Evolutionary conservation across 805 yeast species (phyloP).

Genomic region (Dipodascopsis uninucleata): DNA sequence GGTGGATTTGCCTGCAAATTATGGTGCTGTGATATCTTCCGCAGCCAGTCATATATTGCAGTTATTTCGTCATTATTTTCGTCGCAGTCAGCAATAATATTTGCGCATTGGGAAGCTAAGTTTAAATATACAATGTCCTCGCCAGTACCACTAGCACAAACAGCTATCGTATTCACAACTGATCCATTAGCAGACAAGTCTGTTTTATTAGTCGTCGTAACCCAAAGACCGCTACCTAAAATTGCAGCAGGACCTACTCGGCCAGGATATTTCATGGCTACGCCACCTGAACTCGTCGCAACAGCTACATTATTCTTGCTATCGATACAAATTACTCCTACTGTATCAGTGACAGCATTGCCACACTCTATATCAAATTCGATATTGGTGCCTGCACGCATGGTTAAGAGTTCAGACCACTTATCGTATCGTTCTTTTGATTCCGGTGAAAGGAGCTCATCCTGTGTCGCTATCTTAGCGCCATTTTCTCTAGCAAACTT

Average conservation of each 20-base stretch:
- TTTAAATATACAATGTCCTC: conserved; percentile 38
- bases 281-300: conserved; percentile 43
- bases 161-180: conserved; percentile 29
- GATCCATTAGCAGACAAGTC: too few relatives aligned
- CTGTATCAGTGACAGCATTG: conserved; percentile 36
- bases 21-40: too few relatives aligned
- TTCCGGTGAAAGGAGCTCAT: conserved; percentile 24
- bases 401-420: conserved; percentile 19
- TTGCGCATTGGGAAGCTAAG: conserved; percentile 31
- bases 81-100: not conserved
- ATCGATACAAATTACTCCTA: conserved; percentile 40
- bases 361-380: conserved; percentile 4
- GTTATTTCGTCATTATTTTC: conserved; percentile 1
- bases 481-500: conserved; percentile 30
- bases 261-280: conserved; percentile 38
- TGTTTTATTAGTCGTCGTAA: conserved; percentile 2
- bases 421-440: conserved; percentile 17
- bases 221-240: conserved; percentile 39
- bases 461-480: conserved; percentile 9
- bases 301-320: conserved; percentile 30
- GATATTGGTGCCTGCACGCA: not conserved
- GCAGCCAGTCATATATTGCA: too few relatives aligned
- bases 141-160: conserved; percentile 40
- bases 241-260: conserved; percentile 44
- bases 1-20: conserved; percentile 12